Evolutionary conservation across 2,329 filamentous ascomycete species (phyloP), one percentile per base, ranked within the genome.

Genomic region (Fusarium sp.): DNA sequence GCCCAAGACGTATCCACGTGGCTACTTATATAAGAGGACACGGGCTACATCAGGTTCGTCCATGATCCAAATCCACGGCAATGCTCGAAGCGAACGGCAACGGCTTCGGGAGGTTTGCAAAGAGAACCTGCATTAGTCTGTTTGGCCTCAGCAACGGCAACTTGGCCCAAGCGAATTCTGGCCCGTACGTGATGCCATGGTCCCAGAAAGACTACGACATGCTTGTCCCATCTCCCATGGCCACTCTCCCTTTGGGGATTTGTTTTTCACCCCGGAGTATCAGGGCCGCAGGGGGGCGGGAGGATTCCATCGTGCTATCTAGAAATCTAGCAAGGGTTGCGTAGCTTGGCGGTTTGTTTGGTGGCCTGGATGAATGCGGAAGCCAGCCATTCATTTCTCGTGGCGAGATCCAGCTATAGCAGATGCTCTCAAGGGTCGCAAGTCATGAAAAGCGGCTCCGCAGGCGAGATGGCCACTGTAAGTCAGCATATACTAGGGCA

Each of bases 1-100:
- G 14, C 44, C 9, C 37, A 37, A 37, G 42, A 39, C 32, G 9
- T 17, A 19, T 23, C 37, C 33, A 43, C 47, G 46, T 37, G 47
- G 25, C 61, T 53, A 32, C 55, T 63, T 63, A 64, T 64, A 64
- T 65, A 38, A 36, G 54, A 6, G 29, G 17, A 29, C 23, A 61
- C 17, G 19, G 52, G 15, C 19, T 9, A 23, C n/a, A 33, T 17
- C 27, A 42, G 23, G 57, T 42, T 48, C 37, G 61, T 61, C 50
- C 55, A 63, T 65, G 60, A 56, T 42, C 10, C 44, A 14, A 25
- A 31, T 27, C 46, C 21, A 39, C 19, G 15, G 41, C 10, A 13
- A 29, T 13, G 11, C 42, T 37, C 27, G 41, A 38, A 44, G 23
- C 39, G 36, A 29, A 44, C 38, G 43, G 48, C 35, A 23, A 19